Evolutionary conservation across 345 rosid genomes (phyloP).

Genomic region (Passiflora organensis): DNA sequence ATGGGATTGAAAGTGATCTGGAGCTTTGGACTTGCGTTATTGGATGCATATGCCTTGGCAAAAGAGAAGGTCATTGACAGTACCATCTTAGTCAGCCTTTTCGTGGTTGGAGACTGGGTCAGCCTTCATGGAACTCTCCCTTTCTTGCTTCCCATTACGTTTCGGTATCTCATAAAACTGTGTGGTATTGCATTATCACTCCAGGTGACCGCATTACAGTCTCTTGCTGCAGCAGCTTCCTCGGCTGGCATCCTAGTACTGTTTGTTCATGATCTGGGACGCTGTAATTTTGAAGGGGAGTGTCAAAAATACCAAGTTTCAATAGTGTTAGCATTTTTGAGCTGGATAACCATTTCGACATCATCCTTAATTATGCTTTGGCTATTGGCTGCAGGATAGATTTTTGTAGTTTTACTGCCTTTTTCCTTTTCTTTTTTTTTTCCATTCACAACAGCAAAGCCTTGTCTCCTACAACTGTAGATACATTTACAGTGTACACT

Average conservation of each 20-base stretch:
- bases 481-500: slow-evolving; percentile 6
- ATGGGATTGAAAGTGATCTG: slow-evolving; percentile 85
- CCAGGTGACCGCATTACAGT: slow-evolving; percentile 59
- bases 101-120: slow-evolving; percentile 89
- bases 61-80: slow-evolving; percentile 51
- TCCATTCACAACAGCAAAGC: neutral
- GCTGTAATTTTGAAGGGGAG: slow-evolving; percentile 39
- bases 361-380: slow-evolving; percentile 80
- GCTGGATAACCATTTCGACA: slow-evolving; percentile 54
- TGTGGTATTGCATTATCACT: slow-evolving; percentile 9
- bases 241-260: slow-evolving; percentile 57
- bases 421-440: neutral
- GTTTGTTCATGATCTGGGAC: slow-evolving; percentile 50
- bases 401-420: no score
- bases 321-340: slow-evolving; percentile 66
- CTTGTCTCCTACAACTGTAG: slow-evolving; percentile 10
- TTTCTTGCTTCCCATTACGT: neutral
- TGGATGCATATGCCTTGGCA: slow-evolving; percentile 55
- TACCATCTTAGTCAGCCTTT: slow-evolving; percentile 59
- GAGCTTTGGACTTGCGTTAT: slow-evolving; percentile 69
- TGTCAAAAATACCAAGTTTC: slow-evolving; percentile 61
- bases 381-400: slow-evolving; percentile 55
- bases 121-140: slow-evolving; percentile 15
- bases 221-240: slow-evolving; percentile 73
- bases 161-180: slow-evolving; percentile 1